phyloP scores from a whole-genome alignment of 192 early-diverging fungal genomes.

The Podila verticillata region DNA sequence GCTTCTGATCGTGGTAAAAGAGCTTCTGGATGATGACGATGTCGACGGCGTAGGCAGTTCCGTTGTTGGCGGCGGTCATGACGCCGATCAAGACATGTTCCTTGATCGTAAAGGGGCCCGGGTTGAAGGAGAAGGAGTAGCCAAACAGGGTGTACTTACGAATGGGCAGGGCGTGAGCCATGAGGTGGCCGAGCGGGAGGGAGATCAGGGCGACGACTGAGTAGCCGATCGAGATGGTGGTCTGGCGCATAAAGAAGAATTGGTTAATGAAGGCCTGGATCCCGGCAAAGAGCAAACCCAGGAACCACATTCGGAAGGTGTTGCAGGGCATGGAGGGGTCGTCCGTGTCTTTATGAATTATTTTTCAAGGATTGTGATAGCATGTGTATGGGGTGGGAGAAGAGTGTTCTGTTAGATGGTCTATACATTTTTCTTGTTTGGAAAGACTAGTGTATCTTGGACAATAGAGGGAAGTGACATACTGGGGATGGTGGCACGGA shows the following conservation, averaged over 20 bases:
- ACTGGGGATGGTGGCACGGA: constrained; percentile 46
- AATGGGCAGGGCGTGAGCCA: constrained; percentile 56
- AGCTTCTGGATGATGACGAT: constrained; percentile 56
- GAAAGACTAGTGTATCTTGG: too few species aligned
- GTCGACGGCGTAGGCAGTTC: constrained; percentile 56
- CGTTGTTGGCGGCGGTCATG: constrained; percentile 31
- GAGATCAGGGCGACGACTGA: constrained; percentile 61
- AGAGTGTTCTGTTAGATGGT: too few species aligned
- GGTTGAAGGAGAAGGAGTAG: constrained; percentile 57
- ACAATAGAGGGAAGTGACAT: neutral
- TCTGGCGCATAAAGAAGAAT: constrained; percentile 62
- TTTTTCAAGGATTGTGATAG: neutral
- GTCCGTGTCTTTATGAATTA: constrained; percentile 47
- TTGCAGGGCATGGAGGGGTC: constrained; percentile 57
- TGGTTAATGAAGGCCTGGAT: constrained; percentile 59
- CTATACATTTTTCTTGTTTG: too few species aligned
- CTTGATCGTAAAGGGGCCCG: constrained; percentile 71
- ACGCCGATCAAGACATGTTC: constrained; percentile 61
- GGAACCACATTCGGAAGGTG: constrained; percentile 63
- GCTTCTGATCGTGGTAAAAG: constrained; percentile 46
- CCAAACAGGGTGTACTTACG: constrained; percentile 60
- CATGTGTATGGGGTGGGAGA: neutral
- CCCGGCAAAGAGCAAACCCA: constrained; percentile 53
- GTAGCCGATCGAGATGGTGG: constrained; percentile 51
- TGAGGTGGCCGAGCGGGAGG: constrained; percentile 56